Evolutionary conservation across 2,329 filamentous ascomycete species (phyloP), one percentile per base, ranked within the genome.

Genomic region (Pseudocercospora fuligena): DNA sequence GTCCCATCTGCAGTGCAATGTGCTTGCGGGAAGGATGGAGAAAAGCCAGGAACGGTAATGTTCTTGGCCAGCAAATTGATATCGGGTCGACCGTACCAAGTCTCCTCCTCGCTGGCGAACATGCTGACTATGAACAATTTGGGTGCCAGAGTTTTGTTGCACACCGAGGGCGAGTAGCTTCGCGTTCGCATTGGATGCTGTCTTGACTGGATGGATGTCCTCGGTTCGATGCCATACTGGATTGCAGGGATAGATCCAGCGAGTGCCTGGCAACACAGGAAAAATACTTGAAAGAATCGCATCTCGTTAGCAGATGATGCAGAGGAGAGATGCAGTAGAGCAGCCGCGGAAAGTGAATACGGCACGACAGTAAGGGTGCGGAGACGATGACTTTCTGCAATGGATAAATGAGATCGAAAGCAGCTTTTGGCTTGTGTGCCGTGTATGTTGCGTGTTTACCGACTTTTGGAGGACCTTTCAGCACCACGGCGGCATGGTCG

Each of bases 71-170:
- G 64, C 9, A 77, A 27, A 64, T 77, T 68, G 66, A 78, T 77
- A 49, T 77, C 75, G 2, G 73, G 64, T 43, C 73, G 74, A 43
- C 63, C 66, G 27, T 72, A 73, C 74, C 74, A 76, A n/a, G 87
- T 89, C 88, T 92, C 68, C 6, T 53, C 70, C 54, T 74, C 71
- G 9, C 66, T 63, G 25, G 64, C 61, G 40, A 88, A 88, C 85
- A 89, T 86, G 71, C 84, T 87, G 69, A 90, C 81, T 66, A 90
- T 87, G 75, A 90, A 83, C 54, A 89, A 81, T 70, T 88, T 89
- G 8, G 88, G 88, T n/a, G 61, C 23, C 5, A 47, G 9, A 46
- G 43, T 61, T 2, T 12, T 14, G 16, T 61, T 61, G 40, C 40
- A 61, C 16, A 12, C 49, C 19, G 59, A 5, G 27, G 43, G 2